phyloP scores from a whole-genome alignment of 441 rosid genomes.

The Capsella rubella region DNA sequence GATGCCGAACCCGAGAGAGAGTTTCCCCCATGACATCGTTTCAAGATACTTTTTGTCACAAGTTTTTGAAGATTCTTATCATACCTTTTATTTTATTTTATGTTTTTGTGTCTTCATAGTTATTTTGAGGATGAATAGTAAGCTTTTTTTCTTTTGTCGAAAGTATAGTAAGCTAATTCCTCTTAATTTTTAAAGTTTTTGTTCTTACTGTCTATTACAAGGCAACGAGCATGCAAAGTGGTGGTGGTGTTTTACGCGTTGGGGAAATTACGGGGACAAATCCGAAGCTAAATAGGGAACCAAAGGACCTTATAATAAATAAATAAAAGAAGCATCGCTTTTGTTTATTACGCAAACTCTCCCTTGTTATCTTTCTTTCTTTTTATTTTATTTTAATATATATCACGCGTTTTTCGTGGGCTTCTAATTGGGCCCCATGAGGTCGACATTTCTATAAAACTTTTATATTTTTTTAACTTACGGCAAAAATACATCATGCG shows the following conservation, averaged over 20 bases:
- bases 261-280: neutral
- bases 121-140: too few species aligned
- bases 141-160: too few species aligned
- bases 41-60: too few species aligned
- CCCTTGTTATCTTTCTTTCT: neutral
- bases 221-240: neutral
- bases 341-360: slow-evolving; percentile 34
- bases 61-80: too few species aligned
- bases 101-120: too few species aligned
- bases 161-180: too few species aligned
- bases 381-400: neutral
- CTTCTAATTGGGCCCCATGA: slow-evolving; percentile 35
- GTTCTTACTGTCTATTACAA: too few species aligned
- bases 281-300: slow-evolving; percentile 2
- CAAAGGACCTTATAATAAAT: slow-evolving; percentile 16
- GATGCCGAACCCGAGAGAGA: too few species aligned
- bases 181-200: too few species aligned
- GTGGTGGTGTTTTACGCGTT: neutral
- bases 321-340: neutral
- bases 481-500: slow-evolving; percentile 16
- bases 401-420: slow-evolving; percentile 49
- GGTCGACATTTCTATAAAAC: slow-evolving; percentile 10
- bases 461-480: too few species aligned
- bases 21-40: too few species aligned
- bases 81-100: too few species aligned